Base-by-base conservation (phyloP, 176 grass and related monocot species). In the Triticum urartu region DNA sequence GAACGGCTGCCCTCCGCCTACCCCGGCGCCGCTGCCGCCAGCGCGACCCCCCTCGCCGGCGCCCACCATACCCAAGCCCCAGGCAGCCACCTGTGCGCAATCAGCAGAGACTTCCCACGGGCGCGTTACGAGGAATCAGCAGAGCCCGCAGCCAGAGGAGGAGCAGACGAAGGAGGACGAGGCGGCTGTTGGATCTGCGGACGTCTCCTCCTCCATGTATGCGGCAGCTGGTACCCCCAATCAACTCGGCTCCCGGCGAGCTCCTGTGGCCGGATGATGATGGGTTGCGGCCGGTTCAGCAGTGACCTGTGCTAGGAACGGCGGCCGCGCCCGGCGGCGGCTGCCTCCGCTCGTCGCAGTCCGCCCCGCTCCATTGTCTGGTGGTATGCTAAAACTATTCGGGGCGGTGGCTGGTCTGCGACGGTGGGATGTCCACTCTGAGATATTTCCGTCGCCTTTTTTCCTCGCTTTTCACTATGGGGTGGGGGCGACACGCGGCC, bases 1-100 rank as follows among this genome's bases (percentile, higher is more conserved):
- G 60, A 94, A 91, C 78, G 84, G 80, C 64, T 87, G 90, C 7
- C 86, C 84, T 42, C 67, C 86, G 45, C 39, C 69, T 9, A 40
- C 39, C 33, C 82, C 67, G 2, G 65, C 69, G 26, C 67, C 84
- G 14, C 79, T n/a, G 28, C 68, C 68, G 39, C 85, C 65, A 18
- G 58, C 26, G 62, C 86, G 86, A 54, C 64, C 68, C 68, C 62
- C 84, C 42, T 89, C 79, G 77, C 83, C 86, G 64, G 65, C 62
- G 39, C 87, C 80, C 76, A 79, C 82, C 90, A 93, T 84, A 56
- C 68, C 78, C 48, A 76, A 69, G 64, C 75, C 71, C 15, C 76
- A 38, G 68, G 20, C 20, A 13, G 60, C 7, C n/a, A 13, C 66
- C 20, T 12, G 58, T 28, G 21, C 76, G 52, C 78, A 33, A 42